Percentiles rank a stretch among this genome's conserved stretches.
Conservation (phyloP, 768 basidiomycete genomes). For the Paxillus involutus region DNA sequence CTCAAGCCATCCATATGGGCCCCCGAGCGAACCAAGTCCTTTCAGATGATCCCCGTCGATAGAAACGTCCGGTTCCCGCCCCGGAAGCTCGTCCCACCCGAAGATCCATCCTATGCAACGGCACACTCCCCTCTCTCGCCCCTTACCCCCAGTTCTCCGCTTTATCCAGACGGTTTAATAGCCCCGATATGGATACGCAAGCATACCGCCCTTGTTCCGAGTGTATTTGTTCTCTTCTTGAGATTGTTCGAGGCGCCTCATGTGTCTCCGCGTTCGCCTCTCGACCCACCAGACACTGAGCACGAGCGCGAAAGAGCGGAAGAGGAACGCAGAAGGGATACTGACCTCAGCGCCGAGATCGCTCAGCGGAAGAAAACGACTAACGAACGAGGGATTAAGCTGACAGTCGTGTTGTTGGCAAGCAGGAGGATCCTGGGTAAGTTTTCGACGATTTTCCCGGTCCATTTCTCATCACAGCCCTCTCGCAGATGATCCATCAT, state of each 20-base stretch:
- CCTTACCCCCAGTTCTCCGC: slow-evolving; percentile 80
- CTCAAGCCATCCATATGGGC: slow-evolving; percentile 70
- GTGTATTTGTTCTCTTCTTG: slow-evolving; percentile 90
- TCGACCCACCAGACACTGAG: slow-evolving; percentile 53
- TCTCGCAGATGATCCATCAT: slow-evolving; percentile 70
- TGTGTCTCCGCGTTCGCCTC: slow-evolving; percentile 46
- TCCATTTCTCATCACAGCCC: neutral
- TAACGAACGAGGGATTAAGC: slow-evolving; percentile 86
- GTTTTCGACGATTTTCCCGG: slow-evolving; percentile 18
- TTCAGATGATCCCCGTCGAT: slow-evolving; percentile 84
- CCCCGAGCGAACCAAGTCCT: slow-evolving; percentile 68
- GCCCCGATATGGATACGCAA: slow-evolving; percentile 99
- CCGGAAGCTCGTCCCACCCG: slow-evolving; percentile 64
- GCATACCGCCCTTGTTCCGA: slow-evolving; percentile 87
- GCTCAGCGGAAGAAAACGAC: slow-evolving; percentile 75
- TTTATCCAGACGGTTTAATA: slow-evolving; percentile 93
- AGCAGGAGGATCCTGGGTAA: slow-evolving; percentile 82
- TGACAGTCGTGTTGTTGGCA: slow-evolving; percentile 93
- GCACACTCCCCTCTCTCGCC: slow-evolving; percentile 94
- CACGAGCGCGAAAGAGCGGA: slow-evolving; percentile 56
- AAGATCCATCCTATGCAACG: slow-evolving; percentile 54
- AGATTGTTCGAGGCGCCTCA: slow-evolving; percentile 72
- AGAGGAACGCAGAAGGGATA: slow-evolving; percentile 73
- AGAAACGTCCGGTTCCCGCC: slow-evolving; percentile 85
- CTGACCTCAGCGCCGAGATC: slow-evolving; percentile 78